phyloP scores from a whole-genome alignment of 2,329 filamentous ascomycete species.

The Dothideomycetes sp. region DNA sequence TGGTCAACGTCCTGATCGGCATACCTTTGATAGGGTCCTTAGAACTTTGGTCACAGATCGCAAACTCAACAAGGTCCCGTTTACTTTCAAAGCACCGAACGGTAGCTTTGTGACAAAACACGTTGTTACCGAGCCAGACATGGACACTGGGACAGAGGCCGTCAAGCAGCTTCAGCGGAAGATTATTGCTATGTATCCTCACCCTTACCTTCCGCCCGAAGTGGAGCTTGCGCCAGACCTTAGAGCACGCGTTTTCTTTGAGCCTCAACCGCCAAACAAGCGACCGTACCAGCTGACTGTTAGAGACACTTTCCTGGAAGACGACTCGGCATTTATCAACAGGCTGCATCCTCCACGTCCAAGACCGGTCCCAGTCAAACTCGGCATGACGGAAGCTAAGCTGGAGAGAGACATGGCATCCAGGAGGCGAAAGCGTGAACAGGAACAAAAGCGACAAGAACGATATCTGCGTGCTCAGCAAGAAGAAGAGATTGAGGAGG shows the following conservation, averaged over 20 bases:
- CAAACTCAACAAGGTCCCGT: slow-evolving; percentile 41
- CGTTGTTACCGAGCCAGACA: slow-evolving; percentile 37
- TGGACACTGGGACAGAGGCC: slow-evolving; percentile 32
- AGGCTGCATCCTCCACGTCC: neutral
- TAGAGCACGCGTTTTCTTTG: slow-evolving; percentile 12
- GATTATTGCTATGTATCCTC: slow-evolving; percentile 34
- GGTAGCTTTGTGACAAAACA: slow-evolving; percentile 38
- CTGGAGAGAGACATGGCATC: slow-evolving; percentile 4
- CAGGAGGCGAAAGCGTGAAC: slow-evolving; percentile 8
- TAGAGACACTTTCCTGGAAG: slow-evolving; percentile 15
- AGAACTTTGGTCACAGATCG: slow-evolving; percentile 39
- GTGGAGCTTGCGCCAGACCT: slow-evolving; percentile 25
- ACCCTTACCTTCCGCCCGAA: slow-evolving; percentile 33
- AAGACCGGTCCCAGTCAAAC: slow-evolving; percentile 3
- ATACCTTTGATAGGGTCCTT: slow-evolving; percentile 40
- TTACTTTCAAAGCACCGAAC: slow-evolving; percentile 37
- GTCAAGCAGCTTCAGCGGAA: slow-evolving; percentile 38
- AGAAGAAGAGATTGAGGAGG: slow-evolving; percentile 10
- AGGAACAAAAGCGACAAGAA: slow-evolving; percentile 8
- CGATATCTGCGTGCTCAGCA: slow-evolving; percentile 6
- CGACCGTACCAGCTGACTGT: neutral
- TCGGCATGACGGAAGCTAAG: slow-evolving; percentile 11
- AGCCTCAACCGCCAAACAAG: neutral
- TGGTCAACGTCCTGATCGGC: slow-evolving; percentile 37
- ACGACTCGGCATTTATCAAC: slow-evolving; percentile 5